Evolutionary conservation across 495 filamentous ascomycete species (phyloP), one percentile per base, ranked within the genome.

Genomic region (Neurospora pannonica): DNA sequence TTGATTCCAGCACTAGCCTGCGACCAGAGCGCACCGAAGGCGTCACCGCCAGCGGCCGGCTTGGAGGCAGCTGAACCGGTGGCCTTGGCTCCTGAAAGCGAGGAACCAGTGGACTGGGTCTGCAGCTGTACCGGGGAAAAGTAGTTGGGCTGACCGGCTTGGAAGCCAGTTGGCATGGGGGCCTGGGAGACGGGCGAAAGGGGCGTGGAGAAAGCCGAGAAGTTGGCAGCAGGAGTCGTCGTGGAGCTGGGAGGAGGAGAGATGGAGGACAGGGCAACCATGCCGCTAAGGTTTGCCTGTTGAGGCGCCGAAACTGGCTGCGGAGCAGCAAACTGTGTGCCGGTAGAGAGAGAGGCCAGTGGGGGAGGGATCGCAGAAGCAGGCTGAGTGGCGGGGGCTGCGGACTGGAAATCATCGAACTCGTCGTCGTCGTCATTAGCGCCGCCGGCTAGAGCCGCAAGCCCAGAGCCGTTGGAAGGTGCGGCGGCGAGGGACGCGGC

Each of bases 361-460:
- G 92, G 86, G 11, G 40, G 40, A 43, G 87, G 80, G 4, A 86
- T 82, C 31, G 84, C 71, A 73, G 85, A 76, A 38, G 77, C 60
- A 43, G 76, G 36, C 72, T 74, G 78, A 11, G 84, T 78, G 31
- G 87, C 84, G 21, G 94, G 90, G 5, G 92, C 86, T 19, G 97
- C 96, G n/a, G 94, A 95, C 82, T 97, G 94, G 87, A 98, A 98
- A 80, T 98, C 97, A 80, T 98, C 96, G 77, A 98, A 98, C 71
- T 98, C 97, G 77, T 99, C 96, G 77, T 99, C 95, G 75, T 97
- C 94, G 74, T 96, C 94, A 38, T 83, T 80, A 62, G 79, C 74
- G 42, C 74, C 76, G 28, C 70, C 71, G 38, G 78, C 81, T 38
- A 92, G 82, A 43, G 90, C 85, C 46, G 87, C 89, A 72, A 92